Evolutionary conservation across 2,329 filamentous ascomycete species (phyloP).

Genomic region (Escovopsis sp.): DNA sequence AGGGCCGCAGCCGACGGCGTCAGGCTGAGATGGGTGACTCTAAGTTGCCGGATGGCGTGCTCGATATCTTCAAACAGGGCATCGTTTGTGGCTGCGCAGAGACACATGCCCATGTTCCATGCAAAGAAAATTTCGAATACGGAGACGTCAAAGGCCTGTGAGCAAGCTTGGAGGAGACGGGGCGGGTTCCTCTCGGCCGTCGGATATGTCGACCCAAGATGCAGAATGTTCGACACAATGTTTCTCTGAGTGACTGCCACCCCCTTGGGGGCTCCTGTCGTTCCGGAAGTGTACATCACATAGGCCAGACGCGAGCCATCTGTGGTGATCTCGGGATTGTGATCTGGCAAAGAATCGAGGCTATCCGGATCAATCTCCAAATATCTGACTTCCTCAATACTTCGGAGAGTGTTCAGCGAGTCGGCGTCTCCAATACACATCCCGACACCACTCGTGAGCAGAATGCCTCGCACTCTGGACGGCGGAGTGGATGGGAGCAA

Average conservation of each 20-base stretch:
- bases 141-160: slow-evolving; percentile 74
- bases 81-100: slow-evolving; percentile 64
- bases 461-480: slow-evolving; percentile 44
- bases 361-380: slow-evolving; percentile 20
- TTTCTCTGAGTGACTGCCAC: slow-evolving; percentile 65
- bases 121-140: slow-evolving; percentile 85
- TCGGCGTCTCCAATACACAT: slow-evolving; percentile 28
- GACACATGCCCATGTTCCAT: slow-evolving; percentile 62
- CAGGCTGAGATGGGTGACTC: slow-evolving; percentile 67
- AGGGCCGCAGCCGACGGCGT: slow-evolving; percentile 74
- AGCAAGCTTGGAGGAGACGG: slow-evolving; percentile 67
- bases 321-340: slow-evolving; percentile 24
- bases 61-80: slow-evolving; percentile 61
- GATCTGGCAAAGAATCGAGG: slow-evolving; percentile 15
- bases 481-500: slow-evolving; percentile 56
- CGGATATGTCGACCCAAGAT: slow-evolving; percentile 53
- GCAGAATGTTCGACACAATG: slow-evolving; percentile 59
- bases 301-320: slow-evolving; percentile 48
- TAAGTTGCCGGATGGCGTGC: slow-evolving; percentile 43
- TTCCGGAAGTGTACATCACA: slow-evolving; percentile 72
- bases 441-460: slow-evolving; percentile 41
- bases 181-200: slow-evolving; percentile 23
- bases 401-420: slow-evolving; percentile 8
- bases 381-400: slow-evolving; percentile 8
- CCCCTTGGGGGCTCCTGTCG: slow-evolving; percentile 66